Evolutionary conservation across 495 filamentous ascomycete genomes (phyloP), one percentile per base, ranked within the genome.

Genomic region (Poronia punctata): DNA sequence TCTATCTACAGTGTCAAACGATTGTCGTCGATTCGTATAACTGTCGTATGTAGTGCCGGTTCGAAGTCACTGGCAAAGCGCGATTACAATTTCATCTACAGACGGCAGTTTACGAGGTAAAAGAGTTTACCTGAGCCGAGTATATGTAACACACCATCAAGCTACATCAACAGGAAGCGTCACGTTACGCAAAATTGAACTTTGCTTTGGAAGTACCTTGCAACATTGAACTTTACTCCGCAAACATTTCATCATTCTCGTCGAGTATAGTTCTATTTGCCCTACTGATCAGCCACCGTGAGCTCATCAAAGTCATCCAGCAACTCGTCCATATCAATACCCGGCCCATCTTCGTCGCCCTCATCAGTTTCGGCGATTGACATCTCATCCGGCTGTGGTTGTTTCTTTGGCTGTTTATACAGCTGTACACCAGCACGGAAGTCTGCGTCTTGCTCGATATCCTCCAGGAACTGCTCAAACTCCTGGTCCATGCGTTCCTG

Each of bases 381-480:
- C 63, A 72, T 72, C 46, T 67, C 71, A 39, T 76, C 74, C 3
- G 50, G 45, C 42, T 64, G 60, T 35, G 50, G 52, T 33, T 38
- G 49, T 52, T 61, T 57, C 31, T 48, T 61, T 31, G 62, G 56
- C 38, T 64, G 64, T 71, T 95, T 95, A 64, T 94, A 99, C 52
- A 99, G 52, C 38, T 84, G 83, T 54, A 97, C 60, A 4, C 87
- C 88, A 35, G 76, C 67, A 19, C 90, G 72, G 35, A 99, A 70
- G 50, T 99, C 93, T 26, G 80, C 72, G 58, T 99, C 93, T 58
- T 95, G 88, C 62, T 99, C 93, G 8, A 99, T 83, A 62, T 97
- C 93, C 27, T 85, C 78, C 66, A 99, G 66, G 78, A 99, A 99
- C 79, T 85, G 79, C 70, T 99, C 93, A 57, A 88, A 97, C 61